Conservation (phyloP, 495 filamentous ascomycete genomes). For the Talaromyces liani region DNA sequence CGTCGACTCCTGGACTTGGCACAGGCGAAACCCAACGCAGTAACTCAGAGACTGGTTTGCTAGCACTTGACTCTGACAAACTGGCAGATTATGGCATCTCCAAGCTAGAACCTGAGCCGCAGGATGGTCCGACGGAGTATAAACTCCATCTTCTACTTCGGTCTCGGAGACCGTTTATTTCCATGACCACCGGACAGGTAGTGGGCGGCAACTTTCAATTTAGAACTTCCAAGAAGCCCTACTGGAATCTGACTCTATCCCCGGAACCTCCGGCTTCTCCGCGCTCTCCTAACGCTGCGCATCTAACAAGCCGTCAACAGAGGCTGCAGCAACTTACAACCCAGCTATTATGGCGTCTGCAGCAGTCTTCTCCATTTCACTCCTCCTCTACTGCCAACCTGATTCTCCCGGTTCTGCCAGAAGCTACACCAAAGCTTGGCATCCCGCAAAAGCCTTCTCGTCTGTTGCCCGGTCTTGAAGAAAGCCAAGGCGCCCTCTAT, state of each 20-base stretch:
- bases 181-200: conserved; percentile 52
- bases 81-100: conserved; percentile 64
- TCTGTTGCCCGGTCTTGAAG: conserved; percentile 75
- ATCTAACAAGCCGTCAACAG: conserved; percentile 59
- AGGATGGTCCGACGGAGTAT: conserved; percentile 92
- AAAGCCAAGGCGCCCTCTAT: conserved; percentile 87
- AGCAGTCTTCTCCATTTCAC: conserved; percentile 91
- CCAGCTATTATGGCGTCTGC: conserved; percentile 87
- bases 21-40: conserved; percentile 17
- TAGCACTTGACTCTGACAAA: conserved; percentile 35
- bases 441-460: conserved; percentile 52
- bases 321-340: conserved; percentile 87
- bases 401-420: conserved; percentile 65
- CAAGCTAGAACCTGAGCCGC: conserved; percentile 81
- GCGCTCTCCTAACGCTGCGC: conserved; percentile 21
- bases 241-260: conserved; percentile 15
- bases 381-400: conserved; percentile 61
- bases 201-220: conserved; percentile 55
- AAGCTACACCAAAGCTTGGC: conserved; percentile 47
- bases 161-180: conserved; percentile 64
- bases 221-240: conserved; percentile 15
- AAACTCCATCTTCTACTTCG: conserved; percentile 89
- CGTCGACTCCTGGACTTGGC: conserved; percentile 29
- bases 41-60: conserved; percentile 17
- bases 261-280: conserved; percentile 19